Evolutionary conservation across 352 stramenopile species (phyloP), one percentile per base, ranked within the genome.

Genomic region (Peronospora belbahrii): DNA sequence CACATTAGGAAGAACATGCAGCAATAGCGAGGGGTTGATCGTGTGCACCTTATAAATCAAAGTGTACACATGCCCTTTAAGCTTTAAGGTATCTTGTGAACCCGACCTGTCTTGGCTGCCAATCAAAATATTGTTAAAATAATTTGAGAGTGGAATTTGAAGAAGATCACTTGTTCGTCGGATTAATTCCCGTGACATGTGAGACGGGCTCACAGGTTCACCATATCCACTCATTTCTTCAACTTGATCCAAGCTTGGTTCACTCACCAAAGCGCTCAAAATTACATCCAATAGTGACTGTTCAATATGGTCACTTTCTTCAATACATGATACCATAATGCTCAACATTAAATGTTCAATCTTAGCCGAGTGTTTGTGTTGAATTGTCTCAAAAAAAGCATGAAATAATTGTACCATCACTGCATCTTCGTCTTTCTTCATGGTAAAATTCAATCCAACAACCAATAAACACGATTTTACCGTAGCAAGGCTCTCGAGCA

Each of bases 11-110:
- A 94, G 61, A 22, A 94, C 81, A 42, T 88, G 84, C 6, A 89
- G 45, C 37, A 94, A 38, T 11, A 92, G 47, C 11, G 69, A 73
- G n/a, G 83, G 65, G 10, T 74, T 68, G n/a, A 90, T 67, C 43
- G 84, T 85, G 69, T 94, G 79, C 2, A 92, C 52, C 48, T 88
- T 66, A 32, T 88, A 87, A 34, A 94, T 89, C 4, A 94, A 64
- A 8, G 78, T 65, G 46, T 93, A 84, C 22, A 90, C 67, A 42
- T 94, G 77, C 39, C 91, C 80, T 52, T 86, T 88, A 0, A 92
- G 43, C 22, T 79, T 65, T 0, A 73, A 91, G 13, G 37, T 11
- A 9, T 59, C 40, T 15, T 56, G 52, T 1, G 49, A 57, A 1
- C 44, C 48, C 17, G 56, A 31, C 20, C 28, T 40, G 2, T 42